Conservation (phyloP, 768 basidiomycete genomes). For the Russula dissimulans region DNA sequence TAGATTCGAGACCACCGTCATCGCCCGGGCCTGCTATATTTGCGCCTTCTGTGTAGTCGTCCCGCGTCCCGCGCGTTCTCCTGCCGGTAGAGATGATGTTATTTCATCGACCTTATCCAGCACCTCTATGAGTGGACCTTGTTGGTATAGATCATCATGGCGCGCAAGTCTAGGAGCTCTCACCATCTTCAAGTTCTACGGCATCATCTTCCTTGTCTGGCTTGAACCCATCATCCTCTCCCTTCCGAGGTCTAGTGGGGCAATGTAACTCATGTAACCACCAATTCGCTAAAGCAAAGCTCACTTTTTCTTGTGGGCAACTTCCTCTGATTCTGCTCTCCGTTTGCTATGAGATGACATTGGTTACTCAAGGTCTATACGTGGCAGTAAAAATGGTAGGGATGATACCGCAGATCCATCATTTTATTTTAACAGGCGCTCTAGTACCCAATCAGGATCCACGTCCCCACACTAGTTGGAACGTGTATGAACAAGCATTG, state of each 20-base stretch:
- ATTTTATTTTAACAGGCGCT: constrained; percentile 1
- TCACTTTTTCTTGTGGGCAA: constrained; percentile 25
- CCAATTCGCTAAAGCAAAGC: constrained; percentile 5
- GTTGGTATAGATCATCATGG: neutral
- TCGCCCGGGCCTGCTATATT: constrained; percentile 23
- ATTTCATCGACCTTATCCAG: constrained; percentile 22
- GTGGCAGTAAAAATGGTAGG: neutral
- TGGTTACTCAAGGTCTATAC: neutral
- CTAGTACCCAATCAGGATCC: constrained; percentile 3
- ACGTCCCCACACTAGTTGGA: constrained; percentile 5
- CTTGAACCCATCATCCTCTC: constrained; percentile 24
- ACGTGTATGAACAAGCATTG: neutral
- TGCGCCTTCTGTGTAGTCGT: constrained; percentile 26
- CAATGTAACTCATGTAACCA: constrained; percentile 21
- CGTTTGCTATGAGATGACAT: constrained; percentile 13
- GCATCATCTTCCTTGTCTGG: constrained; percentile 21
- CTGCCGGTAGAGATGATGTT: constrained; percentile 20
- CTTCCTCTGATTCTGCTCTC: constrained; percentile 13
- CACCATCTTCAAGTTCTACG: constrained; percentile 25
- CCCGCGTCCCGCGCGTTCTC: constrained; percentile 24
- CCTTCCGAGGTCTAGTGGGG: constrained; percentile 15
- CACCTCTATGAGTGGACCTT: constrained; percentile 15
- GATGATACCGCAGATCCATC: neutral
- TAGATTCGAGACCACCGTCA: constrained; percentile 43
- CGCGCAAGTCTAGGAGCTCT: neutral